Conservation (phyloP, 371 early-diverging fungal species). For the Rhizopus delemar region DNA sequence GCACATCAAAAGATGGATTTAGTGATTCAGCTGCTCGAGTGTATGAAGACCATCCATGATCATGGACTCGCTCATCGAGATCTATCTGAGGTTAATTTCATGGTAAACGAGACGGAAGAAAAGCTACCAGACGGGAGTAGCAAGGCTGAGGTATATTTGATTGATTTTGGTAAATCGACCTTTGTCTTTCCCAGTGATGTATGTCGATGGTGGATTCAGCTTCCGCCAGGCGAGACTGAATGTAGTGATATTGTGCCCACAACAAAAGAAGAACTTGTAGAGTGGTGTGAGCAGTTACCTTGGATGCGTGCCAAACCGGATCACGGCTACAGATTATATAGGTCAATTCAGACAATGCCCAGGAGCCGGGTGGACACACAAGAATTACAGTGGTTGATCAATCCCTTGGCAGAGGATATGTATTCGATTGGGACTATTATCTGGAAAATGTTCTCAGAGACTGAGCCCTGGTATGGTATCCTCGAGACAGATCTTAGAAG, state of each 20-base stretch:
- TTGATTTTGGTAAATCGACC: constrained; percentile 65
- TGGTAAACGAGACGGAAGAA: constrained; percentile 53
- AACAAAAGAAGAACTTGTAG: constrained; percentile 40
- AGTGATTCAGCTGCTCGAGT: constrained; percentile 56
- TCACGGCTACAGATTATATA: constrained; percentile 57
- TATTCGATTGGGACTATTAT: constrained; percentile 66
- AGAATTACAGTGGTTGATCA: constrained; percentile 47
- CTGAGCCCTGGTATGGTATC: constrained; percentile 65
- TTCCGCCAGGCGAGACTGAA: constrained; percentile 24
- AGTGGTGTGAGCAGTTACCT: constrained; percentile 50
- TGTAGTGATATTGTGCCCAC: constrained; percentile 35
- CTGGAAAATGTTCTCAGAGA: constrained; percentile 67
- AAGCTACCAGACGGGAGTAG: constrained; percentile 51
- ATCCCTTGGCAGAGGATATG: constrained; percentile 64
- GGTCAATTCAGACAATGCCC: constrained; percentile 65
- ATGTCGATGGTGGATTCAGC: constrained; percentile 54
- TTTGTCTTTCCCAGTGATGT: constrained; percentile 51
- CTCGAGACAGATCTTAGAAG: constrained; percentile 60
- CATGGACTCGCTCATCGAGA: constrained; percentile 66
- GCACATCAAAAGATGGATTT: constrained; percentile 62
- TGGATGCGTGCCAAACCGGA: constrained; percentile 57
- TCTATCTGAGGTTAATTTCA: constrained; percentile 66
- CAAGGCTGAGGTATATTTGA: constrained; percentile 52
- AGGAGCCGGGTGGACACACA: constrained; percentile 46
- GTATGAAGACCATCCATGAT: constrained; percentile 53